phyloP scores from a whole-genome alignment of 306 rosid species.

The Luffa aegyptiaca region DNA sequence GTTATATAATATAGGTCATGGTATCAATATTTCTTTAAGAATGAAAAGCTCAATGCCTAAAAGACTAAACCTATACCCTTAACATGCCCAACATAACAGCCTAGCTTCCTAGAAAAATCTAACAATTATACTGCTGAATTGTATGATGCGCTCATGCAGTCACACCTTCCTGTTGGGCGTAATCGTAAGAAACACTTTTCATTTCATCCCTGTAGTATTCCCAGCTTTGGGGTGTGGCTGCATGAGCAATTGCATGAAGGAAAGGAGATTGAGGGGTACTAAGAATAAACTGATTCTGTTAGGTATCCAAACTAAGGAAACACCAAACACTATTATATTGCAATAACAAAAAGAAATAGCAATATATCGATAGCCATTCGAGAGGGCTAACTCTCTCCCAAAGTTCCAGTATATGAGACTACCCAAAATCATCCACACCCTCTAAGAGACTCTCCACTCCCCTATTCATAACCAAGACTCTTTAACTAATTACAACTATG shows the following conservation, averaged over 20 bases:
- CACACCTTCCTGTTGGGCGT: not conserved
- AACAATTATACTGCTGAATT: not conserved
- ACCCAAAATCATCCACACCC: too few relatives aligned
- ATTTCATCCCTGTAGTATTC: not conserved
- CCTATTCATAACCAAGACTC: too few relatives aligned
- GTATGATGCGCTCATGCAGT: not conserved
- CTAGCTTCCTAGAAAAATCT: not conserved
- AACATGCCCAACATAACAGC: not conserved
- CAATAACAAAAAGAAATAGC: too few relatives aligned
- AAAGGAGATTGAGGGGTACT: not conserved
- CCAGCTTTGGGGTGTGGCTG: not conserved
- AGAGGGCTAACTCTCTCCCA: too few relatives aligned
- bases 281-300: not conserved
- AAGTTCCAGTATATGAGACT: too few relatives aligned
- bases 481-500: too few relatives aligned
- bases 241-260: not conserved
- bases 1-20: not conserved
- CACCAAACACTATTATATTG: too few relatives aligned
- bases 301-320: too few relatives aligned
- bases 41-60: not conserved
- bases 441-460: too few relatives aligned
- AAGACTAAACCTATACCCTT: not conserved
- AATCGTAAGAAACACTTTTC: too few relatives aligned
- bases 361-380: too few relatives aligned
- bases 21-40: not conserved